These are phyloP conservation scores for Amanita thiersii DNA, from an alignment of 768 basidiomycete species.

Conservation along the genomic window DNA sequence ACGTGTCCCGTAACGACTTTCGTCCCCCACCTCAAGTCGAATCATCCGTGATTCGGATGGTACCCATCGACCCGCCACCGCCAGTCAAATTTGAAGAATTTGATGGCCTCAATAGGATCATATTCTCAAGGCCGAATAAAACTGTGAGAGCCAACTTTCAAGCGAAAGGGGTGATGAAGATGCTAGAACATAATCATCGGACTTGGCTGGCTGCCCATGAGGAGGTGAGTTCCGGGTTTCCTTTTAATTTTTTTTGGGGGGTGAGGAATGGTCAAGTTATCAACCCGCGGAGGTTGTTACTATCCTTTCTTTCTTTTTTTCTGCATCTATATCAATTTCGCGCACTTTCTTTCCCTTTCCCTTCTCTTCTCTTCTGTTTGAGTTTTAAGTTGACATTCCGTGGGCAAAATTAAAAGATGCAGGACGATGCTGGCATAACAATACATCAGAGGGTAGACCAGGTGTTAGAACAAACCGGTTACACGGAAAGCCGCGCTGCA, in stretches of 20 bases:
- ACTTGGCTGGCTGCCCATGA: constrained; percentile 85
- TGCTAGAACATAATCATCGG: constrained; percentile 89
- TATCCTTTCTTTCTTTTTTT: too few relatives aligned
- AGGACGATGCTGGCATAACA: constrained; percentile 57
- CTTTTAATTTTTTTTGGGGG: constrained; percentile 1
- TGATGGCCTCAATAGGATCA: constrained; percentile 86
- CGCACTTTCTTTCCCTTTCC: too few relatives aligned
- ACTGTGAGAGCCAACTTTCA: constrained; percentile 82
- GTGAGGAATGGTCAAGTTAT: background rate
- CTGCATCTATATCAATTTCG: too few relatives aligned
- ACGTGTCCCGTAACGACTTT: constrained; percentile 96
- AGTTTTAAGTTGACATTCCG: too few relatives aligned
- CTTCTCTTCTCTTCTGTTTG: too few relatives aligned
- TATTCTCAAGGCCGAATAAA: constrained; percentile 89
- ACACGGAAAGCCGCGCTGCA: constrained; percentile 71
- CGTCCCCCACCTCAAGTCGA: constrained; percentile 94
- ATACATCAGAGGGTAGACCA: constrained; percentile 68
- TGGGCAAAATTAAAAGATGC: constrained; percentile 61
- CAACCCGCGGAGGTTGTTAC: constrained; percentile 1
- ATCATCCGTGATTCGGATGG: constrained; percentile 84
- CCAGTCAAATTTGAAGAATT: constrained; percentile 96
- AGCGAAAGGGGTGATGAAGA: constrained; percentile 90
- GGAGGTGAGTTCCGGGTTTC: constrained; percentile 29
- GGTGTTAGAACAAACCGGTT: constrained; percentile 63
- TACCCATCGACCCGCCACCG: constrained; percentile 90